These are phyloP conservation scores for Moniliophthora roreri DNA, from an alignment of 1,284 basidiomycete species.

Conservation along the genomic window DNA sequence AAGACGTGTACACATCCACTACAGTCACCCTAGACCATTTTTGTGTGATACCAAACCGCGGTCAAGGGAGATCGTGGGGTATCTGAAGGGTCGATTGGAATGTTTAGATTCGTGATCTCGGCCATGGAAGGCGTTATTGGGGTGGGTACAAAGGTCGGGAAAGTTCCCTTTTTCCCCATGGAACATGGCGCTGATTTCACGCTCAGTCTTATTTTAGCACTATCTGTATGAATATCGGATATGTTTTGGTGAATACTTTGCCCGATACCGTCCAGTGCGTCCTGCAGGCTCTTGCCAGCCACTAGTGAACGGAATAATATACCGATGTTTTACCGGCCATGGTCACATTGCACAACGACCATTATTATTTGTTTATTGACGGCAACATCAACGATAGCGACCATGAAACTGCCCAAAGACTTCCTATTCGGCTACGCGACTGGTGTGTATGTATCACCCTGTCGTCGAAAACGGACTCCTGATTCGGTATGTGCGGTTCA, in stretches of 20 bases:
- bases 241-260: too few relatives aligned
- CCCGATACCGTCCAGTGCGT: too few relatives aligned
- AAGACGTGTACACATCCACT: background rate
- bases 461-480: constrained; percentile 4
- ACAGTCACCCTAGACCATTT: constrained; percentile 6
- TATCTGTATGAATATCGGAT: background rate
- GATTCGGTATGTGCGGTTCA: constrained; percentile 19
- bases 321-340: background rate
- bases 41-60: constrained; percentile 3
- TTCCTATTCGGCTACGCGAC: constrained; percentile 77
- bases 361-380: background rate
- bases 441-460: constrained; percentile 36
- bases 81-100: background rate
- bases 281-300: too few relatives aligned
- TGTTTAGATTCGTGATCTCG: background rate
- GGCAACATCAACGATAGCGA: background rate
- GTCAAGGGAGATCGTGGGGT: background rate
- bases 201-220: too few relatives aligned
- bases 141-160: too few relatives aligned
- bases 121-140: background rate
- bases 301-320: too few relatives aligned
- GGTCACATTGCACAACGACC: background rate
- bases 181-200: too few relatives aligned
- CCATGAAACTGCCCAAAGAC: constrained; percentile 41
- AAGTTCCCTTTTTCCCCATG: too few relatives aligned